phyloP scores from a whole-genome alignment of 495 filamentous ascomycete species.

The Hypoxylon subgilvum region DNA sequence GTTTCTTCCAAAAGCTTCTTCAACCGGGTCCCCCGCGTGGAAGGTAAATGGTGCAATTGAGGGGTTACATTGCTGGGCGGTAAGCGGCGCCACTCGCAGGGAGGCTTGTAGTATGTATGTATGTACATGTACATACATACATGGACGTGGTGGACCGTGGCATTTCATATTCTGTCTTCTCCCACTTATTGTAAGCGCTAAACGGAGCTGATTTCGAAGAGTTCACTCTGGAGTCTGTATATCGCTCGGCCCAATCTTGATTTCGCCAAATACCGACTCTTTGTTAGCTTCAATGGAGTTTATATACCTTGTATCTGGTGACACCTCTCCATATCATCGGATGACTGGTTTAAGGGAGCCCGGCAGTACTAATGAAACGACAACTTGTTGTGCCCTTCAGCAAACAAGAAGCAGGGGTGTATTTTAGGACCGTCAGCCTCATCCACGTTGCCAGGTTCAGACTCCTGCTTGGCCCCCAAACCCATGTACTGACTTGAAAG shows the following conservation, averaged over 20 bases:
- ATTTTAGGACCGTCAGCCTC: constrained; percentile 34
- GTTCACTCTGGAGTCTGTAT: too few species aligned
- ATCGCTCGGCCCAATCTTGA: too few species aligned
- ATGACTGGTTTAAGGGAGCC: too few species aligned
- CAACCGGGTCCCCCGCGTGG: constrained; percentile 11
- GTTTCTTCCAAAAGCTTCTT: constrained; percentile 17
- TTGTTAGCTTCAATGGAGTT: too few species aligned
- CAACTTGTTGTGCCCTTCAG: too few species aligned
- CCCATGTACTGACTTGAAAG: background rate
- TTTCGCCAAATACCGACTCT: too few species aligned
- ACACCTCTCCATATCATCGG: background rate
- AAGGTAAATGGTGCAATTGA: constrained; percentile 15
- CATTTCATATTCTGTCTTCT: background rate
- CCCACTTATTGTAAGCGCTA: constrained; percentile 28
- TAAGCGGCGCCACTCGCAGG: constrained; percentile 23
- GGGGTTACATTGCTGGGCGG: constrained; percentile 37
- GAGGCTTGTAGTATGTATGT: constrained; percentile 16
- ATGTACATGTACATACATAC: too few species aligned
- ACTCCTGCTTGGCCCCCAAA: constrained; percentile 24
- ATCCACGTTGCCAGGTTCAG: constrained; percentile 24
- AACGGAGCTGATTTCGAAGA: constrained; percentile 25
- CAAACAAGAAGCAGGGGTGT: constrained; percentile 23
- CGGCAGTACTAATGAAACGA: too few species aligned
- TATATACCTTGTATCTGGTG: too few species aligned
- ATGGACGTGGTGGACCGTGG: too few species aligned